Evolutionary conservation across 176 grass and related monocot genomes (phyloP), one percentile per base, ranked within the genome.

Genomic region (Tuctoria greenei): DNA sequence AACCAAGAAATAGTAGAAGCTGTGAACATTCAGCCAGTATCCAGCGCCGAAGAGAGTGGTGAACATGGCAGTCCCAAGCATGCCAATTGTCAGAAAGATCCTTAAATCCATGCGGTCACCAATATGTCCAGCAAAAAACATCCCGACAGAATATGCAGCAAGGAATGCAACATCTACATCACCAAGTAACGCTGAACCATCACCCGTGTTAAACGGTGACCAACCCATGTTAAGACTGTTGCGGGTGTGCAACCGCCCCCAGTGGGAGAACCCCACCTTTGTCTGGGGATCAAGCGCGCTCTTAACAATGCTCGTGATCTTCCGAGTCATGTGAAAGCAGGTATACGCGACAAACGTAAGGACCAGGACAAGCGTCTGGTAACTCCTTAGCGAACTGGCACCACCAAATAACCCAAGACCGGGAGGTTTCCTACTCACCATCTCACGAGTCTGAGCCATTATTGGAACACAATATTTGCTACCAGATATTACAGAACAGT

Each of bases 91-190:
- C n/a, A 96, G 72, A 37, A 96, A 87, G 34, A 92, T 89, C 65
- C 93, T 78, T 35, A 96, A 75, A 81, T 96, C 93, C 74, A 96
- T 77, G 28, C 84, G 81, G 31, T 96, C 93, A 10, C 86, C 93
- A 42, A 92, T 67, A 89, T 96, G 93, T 16, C 93, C 86, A 4
- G 93, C 89, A 25, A 96, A 96, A 73, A 85, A 96, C 93, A 96
- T 96, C 18, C 89, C 93, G 7, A 78, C 11, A 26, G 93, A 96
- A 76, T 96, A 96, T 40, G 80, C 89, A 8, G 86, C 86, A 52
- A 96, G 87, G 81, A 96, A 96, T 0, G 93, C 86, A 8, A 96
- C 83, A 76, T 96, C 93, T 3, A 96, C 81, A 62, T 86, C 75
- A 44, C 86, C 93, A 21, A 96, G 84, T 65, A 92, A 67, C 36